Conservation (phyloP, 768 basidiomycete species). For the Floccularia luteovirens region DNA sequence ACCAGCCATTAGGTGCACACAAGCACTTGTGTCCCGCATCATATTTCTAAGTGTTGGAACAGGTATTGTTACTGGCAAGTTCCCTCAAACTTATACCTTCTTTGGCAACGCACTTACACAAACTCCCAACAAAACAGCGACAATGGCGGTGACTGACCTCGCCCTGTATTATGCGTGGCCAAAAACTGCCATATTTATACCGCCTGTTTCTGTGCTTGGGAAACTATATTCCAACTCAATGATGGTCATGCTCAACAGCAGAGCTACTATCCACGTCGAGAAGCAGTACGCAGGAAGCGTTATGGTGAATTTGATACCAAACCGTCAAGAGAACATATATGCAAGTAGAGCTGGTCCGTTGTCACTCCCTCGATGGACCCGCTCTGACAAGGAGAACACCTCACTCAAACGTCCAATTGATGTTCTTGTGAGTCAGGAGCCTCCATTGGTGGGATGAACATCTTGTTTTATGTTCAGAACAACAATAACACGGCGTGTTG, state of each 20-base stretch:
- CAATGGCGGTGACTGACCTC: conserved; percentile 10
- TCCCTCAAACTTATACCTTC: background rate
- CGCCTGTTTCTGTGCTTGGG: conserved; percentile 7
- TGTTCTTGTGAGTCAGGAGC: too few species aligned
- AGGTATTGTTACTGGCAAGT: background rate
- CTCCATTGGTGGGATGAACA: too few species aligned
- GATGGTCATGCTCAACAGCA: conserved; percentile 13
- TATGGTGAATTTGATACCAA: too few species aligned
- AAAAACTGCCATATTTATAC: conserved; percentile 7
- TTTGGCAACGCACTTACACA: background rate
- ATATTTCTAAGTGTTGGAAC: background rate
- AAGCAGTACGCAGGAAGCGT: too few species aligned
- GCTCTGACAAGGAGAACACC: too few species aligned
- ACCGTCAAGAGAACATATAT: too few species aligned
- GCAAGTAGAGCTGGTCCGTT: too few species aligned
- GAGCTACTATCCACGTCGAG: background rate
- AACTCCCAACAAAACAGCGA: conserved; percentile 2
- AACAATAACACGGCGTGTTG: too few species aligned
- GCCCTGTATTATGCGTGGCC: conserved; percentile 4
- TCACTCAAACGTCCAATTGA: too few species aligned
- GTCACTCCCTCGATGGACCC: too few species aligned
- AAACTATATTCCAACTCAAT: conserved; percentile 12
- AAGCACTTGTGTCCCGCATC: background rate
- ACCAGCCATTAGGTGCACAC: background rate
- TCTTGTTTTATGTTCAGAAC: too few species aligned